Conservation (phyloP, 148 eudicot species). For the Heliamphora exappendiculata region DNA sequence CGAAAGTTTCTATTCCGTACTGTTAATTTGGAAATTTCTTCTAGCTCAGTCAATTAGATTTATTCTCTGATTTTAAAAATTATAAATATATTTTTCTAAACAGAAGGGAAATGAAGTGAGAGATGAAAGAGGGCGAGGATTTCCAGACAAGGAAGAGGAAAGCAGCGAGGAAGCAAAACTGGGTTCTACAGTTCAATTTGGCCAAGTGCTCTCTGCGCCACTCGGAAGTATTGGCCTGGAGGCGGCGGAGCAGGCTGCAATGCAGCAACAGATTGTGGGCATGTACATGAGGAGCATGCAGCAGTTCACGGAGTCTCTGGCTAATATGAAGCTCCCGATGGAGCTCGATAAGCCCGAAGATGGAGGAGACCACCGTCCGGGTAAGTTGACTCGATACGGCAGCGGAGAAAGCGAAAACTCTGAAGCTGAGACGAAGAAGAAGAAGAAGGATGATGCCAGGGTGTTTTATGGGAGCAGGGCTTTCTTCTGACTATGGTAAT, state of each 20-base stretch:
- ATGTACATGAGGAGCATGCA: slow-evolving; percentile 87
- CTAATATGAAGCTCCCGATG: slow-evolving; percentile 80
- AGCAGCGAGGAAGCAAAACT: slow-evolving; percentile 3
- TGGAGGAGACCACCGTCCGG: slow-evolving; percentile 14
- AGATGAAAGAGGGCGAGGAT: slow-evolving; percentile 11
- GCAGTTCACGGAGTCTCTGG: slow-evolving; percentile 70
- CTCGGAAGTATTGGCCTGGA: slow-evolving; percentile 30
- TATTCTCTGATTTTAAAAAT: too few species aligned
- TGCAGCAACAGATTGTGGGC: slow-evolving; percentile 79
- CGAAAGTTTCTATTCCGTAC: too few species aligned
- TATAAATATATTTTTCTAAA: too few species aligned
- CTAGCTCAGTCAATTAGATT: too few species aligned
- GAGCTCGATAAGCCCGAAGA: slow-evolving; percentile 35
- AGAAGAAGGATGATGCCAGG: slow-evolving; percentile 54
- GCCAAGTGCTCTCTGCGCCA: slow-evolving; percentile 25
- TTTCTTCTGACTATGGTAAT: slow-evolving; percentile 40
- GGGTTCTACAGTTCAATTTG: slow-evolving; percentile 11
- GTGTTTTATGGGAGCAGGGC: slow-evolving; percentile 86
- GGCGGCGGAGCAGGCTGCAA: slow-evolving; percentile 52
- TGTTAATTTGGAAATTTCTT: too few species aligned
- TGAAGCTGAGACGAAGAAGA: too few species aligned
- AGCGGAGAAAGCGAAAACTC: slow-evolving; percentile 35
- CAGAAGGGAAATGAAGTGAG: too few species aligned
- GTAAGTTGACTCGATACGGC: slow-evolving; percentile 28
- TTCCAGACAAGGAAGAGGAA: slow-evolving; percentile 19